phyloP scores from a whole-genome alignment of 106 monocot species.

The Dendrobium huoshanense region DNA sequence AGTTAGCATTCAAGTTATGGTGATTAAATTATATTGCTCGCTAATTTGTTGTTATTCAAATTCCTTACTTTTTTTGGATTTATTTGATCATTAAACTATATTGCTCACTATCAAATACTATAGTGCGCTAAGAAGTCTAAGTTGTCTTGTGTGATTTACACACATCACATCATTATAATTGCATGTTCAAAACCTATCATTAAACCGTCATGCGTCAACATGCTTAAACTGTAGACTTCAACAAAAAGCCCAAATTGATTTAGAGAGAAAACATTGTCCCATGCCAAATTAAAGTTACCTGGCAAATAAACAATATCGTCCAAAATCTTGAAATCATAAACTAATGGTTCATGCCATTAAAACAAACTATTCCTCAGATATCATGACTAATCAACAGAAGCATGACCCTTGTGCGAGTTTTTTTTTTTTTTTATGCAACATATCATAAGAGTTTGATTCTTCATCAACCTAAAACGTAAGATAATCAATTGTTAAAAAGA shows the following conservation, averaged over 20 bases:
- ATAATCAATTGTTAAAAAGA: neutral
- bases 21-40: no score
- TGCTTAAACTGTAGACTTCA: neutral
- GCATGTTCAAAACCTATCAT: no score
- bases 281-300: neutral
- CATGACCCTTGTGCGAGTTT: neutral
- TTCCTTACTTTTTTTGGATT: no score
- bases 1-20: no score
- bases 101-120: no score
- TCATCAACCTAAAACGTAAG: neutral
- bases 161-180: no score
- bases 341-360: neutral
- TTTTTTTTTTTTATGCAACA: neutral
- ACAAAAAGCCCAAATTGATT: neutral
- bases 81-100: no score
- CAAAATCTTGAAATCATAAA: neutral
- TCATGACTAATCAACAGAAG: neutral
- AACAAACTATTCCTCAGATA: neutral
- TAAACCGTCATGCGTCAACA: neutral
- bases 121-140: no score
- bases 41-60: no score
- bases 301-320: neutral
- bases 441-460: neutral
- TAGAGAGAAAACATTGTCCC: neutral
- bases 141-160: no score